phyloP scores from a whole-genome alignment of 352 stramenopile species.

The Detonula confervacea region DNA sequence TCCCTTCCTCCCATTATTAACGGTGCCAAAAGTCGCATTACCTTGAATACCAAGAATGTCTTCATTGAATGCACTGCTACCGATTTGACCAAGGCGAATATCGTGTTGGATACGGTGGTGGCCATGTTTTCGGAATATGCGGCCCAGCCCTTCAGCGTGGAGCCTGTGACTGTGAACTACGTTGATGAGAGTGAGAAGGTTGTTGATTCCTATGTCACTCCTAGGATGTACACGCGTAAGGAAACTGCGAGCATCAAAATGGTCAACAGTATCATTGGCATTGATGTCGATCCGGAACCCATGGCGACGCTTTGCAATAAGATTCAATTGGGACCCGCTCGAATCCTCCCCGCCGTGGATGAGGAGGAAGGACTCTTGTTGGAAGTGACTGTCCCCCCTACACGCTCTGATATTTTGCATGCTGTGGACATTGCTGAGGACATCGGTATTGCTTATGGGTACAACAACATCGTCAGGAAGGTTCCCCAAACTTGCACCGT shows the following conservation, averaged over 20 bases:
- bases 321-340: constrained; percentile 96
- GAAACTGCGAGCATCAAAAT: constrained; percentile 84
- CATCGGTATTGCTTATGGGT: constrained; percentile 99
- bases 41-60: constrained; percentile 96
- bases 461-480: constrained; percentile 98
- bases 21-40: constrained; percentile 95
- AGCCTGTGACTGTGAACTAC: constrained; percentile 97
- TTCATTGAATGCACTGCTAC: constrained; percentile 99
- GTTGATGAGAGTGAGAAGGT: constrained; percentile 85
- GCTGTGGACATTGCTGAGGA: constrained; percentile 99
- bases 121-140: constrained; percentile 99
- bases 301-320: constrained; percentile 93
- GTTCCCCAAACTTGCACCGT: constrained; percentile 95
- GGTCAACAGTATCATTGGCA: constrained; percentile 87
- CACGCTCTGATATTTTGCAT: constrained; percentile 98
- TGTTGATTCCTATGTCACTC: constrained; percentile 88
- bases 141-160: constrained; percentile 93
- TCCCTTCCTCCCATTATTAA: constrained; percentile 99
- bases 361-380: constrained; percentile 79
- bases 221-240: constrained; percentile 91
- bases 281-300: constrained; percentile 71
- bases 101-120: constrained; percentile 99
- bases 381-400: constrained; percentile 94
- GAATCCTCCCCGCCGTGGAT: constrained; percentile 61
- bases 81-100: constrained; percentile 99